Base-by-base conservation (phyloP, 768 basidiomycete genomes). In the Agaricus blazei region DNA sequence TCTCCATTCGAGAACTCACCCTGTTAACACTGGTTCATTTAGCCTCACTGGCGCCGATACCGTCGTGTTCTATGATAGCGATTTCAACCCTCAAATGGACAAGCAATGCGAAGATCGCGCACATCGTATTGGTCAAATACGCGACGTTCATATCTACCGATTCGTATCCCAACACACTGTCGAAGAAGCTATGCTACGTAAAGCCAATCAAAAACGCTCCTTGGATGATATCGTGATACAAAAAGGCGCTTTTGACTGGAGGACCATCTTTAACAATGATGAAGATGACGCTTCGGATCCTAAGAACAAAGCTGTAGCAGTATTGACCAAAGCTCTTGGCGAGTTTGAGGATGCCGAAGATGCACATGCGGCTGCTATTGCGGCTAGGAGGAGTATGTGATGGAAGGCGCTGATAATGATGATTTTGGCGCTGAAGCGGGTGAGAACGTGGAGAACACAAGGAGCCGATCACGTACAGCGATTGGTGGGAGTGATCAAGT, bases 61-160 rank as follows among this genome's bases (percentile, higher is more conserved):
- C 0, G 96, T 99, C 63, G 83, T 99, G 52, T 95, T 99, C 69
- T 98, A 96, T 65, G 96, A 98, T 65, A 92, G 91, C 58, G 94
- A 97, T 68, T 97, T 96, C 76, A 93, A 93, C 63, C 95, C 95
- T 0, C 95, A 97, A 67, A 97, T 96, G 90, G 96, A 99, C 68
- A 77, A 89, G 44, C 96, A 99, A 66, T 98, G 97, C 62, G 92
- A 95, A 70, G 96, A 98, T 70, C 79, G 88, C 46, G 96, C 95
- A 0, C 96, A 99, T 67, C 90, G 96, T n/a, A 98, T 99, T 59
- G 96, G 96, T 8, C 96, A 98, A 68, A 93, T 93, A 57, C 89
- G 91, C 48, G 92, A 94, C 65, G 95, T 98, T 8, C 92, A 97
- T 67, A 95, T 98, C 62, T 97, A 96, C 70, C 88, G 95, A 15